A percentile compares a stretch with the other conserved stretches of the same genome.
Evolutionary conservation across 2,329 filamentous ascomycete species (phyloP).

Genomic region (Phialocephala subalpina): DNA sequence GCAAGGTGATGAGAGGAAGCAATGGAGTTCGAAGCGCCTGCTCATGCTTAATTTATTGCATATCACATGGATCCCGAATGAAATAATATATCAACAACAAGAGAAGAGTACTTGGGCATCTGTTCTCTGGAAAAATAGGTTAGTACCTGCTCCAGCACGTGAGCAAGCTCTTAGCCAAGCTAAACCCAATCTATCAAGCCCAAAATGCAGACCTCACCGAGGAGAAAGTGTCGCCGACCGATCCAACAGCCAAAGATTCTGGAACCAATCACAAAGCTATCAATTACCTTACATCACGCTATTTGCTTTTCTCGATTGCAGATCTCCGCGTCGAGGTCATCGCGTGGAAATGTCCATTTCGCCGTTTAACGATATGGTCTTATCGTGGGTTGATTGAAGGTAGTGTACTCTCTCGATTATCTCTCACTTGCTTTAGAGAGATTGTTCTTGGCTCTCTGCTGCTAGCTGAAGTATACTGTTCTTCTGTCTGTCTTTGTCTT

Average conservation of each 20-base stretch:
- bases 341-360: constrained; percentile 1
- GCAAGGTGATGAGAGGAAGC: no score
- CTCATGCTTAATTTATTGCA: no score
- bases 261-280: not conserved
- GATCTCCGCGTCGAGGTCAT: constrained; percentile 9
- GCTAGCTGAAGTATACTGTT: not conserved
- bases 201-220: not conserved
- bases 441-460: constrained; percentile 7
- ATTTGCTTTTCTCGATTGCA: constrained; percentile 11
- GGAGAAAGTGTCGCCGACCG: not conserved
- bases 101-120: no score
- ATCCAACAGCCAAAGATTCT: not conserved
- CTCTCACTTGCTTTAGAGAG: not conserved
- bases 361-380: not conserved
- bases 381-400: constrained; percentile 9
- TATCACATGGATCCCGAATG: no score
- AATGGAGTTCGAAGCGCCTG: no score
- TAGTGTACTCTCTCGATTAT: constrained; percentile 9
- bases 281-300: constrained; percentile 10
- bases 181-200: not conserved
- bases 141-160: no score
- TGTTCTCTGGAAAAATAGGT: no score
- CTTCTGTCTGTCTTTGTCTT: not conserved
- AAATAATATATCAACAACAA: no score
- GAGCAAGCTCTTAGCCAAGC: no score